These are phyloP conservation scores for Aspergillus jensenii DNA, from an alignment of 2,329 filamentous ascomycete species.

Conservation along the genomic window DNA sequence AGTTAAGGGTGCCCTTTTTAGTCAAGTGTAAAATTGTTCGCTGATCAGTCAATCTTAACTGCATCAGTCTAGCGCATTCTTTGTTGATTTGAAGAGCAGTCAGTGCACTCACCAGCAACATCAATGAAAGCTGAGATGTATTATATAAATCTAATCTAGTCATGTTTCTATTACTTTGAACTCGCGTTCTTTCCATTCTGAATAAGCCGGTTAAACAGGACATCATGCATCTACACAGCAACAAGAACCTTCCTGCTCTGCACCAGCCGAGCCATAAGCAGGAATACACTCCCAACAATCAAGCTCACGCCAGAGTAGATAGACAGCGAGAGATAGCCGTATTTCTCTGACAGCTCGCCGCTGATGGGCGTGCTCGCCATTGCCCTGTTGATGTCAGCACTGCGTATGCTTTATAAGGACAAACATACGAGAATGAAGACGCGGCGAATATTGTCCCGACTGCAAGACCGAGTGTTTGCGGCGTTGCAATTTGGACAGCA, in stretches of 20 bases:
- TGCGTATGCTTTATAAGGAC: too few relatives aligned
- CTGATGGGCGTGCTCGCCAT: conserved; percentile 46
- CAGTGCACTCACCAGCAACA: too few relatives aligned
- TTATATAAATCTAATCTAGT: too few relatives aligned
- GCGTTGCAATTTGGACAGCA: conserved; percentile 43
- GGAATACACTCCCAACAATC: conserved; percentile 28
- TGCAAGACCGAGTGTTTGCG: conserved; percentile 41
- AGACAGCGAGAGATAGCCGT: conserved; percentile 43
- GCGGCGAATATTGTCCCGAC: conserved; percentile 45
- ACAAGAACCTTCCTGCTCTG: conserved; percentile 17
- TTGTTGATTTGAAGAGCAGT: too few relatives aligned
- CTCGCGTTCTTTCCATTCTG: too few relatives aligned
- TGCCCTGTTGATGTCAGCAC: conserved; percentile 25
- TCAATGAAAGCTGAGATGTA: too few relatives aligned
- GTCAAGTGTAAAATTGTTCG: too few relatives aligned
- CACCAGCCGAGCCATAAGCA: conserved; percentile 22
- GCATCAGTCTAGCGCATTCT: too few relatives aligned
- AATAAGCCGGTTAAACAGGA: background rate
- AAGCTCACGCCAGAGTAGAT: conserved; percentile 38
- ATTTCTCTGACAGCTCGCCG: conserved; percentile 38
- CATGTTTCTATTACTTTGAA: too few relatives aligned
- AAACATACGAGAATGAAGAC: conserved; percentile 44
- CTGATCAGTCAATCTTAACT: too few relatives aligned
- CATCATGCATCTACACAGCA: conserved; percentile 5
- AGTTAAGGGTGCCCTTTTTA: too few relatives aligned